Percentiles rank a stretch among this genome's conserved stretches.
Conservation (phyloP, 2,329 filamentous ascomycete species). For the Penicillium sp. region DNA sequence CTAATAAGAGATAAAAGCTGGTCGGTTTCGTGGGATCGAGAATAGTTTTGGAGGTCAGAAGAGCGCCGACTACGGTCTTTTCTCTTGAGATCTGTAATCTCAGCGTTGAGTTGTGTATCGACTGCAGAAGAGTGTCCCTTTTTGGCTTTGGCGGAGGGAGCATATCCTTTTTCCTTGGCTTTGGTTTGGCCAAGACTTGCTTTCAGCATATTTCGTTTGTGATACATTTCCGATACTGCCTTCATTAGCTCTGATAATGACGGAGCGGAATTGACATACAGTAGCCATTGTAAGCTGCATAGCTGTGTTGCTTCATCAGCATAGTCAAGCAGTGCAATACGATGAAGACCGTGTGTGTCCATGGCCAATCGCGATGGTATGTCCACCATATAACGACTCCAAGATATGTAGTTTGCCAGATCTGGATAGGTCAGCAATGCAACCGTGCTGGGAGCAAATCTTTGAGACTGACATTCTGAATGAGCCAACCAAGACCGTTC, state of each 20-base stretch:
- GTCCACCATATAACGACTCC: constrained; percentile 62
- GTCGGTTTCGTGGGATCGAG: constrained; percentile 35
- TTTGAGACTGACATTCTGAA: constrained; percentile 58
- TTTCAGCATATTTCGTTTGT: constrained; percentile 41
- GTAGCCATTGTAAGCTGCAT: constrained; percentile 75
- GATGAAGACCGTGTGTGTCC: constrained; percentile 78
- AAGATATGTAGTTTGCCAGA: constrained; percentile 68
- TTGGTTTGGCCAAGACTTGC: constrained; percentile 5
- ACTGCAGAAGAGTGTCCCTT: neutral
- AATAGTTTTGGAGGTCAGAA: constrained; percentile 16
- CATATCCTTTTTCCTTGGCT: neutral
- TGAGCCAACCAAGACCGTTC: constrained; percentile 67
- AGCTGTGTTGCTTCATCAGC: constrained; percentile 74
- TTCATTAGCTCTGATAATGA: neutral
- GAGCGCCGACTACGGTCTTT: constrained; percentile 44
- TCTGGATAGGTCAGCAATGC: constrained; percentile 31
- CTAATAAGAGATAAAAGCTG: constrained; percentile 61
- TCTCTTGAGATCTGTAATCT: constrained; percentile 6
- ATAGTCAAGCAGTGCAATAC: constrained; percentile 67
- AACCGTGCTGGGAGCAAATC: too few species aligned
- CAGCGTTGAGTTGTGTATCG: neutral
- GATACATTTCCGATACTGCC: constrained; percentile 57
- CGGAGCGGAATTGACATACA: constrained; percentile 29
- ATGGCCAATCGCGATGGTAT: constrained; percentile 71
- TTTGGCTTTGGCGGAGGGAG: neutral